Evolutionary conservation across 192 early-diverging fungal genomes (phyloP), one percentile per base, ranked within the genome.

Genomic region (Rhizophagus prolifer): DNA sequence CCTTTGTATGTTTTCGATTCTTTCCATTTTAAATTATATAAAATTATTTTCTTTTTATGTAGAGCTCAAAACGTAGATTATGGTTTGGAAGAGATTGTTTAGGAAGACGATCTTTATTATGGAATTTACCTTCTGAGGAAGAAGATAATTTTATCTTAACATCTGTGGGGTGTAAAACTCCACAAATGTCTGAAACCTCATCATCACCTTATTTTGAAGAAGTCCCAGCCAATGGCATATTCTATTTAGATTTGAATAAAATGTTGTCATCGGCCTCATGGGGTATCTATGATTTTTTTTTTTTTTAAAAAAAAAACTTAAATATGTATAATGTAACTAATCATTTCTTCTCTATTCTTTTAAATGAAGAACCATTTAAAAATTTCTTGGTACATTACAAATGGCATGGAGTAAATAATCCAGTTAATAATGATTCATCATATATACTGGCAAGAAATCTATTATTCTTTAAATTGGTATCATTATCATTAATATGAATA

Each of bases 81-180:
- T 97, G 90, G 86, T 97, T 97, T 85, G 90, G 92, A 1, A 83
- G 96, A 16, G 96, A 98, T 78, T 91, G 88, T 34, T 79, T 98
- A 4, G 96, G 96, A 14, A 90, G 96, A 30, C 82, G 96, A 30
- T 95, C 94, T 2, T 78, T 95, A 9, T 77, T 94, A 8, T 91
- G 88, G 88, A 83, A 90, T 71, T 82, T 80, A 30, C 84, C 83
- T 62, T 60, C 41, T 77, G 58, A 66, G 9, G 46, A 75, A 38
- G 64, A 74, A 19, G 59, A 70, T 5, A 58, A 14, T 36, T 82
- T 86, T 76, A 79, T 85, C 76, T 75, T 85, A 78, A 87, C 86
- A 72, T 87, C 89, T 23, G 81, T 91, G 38, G 81, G 79, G 72
- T 82, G 80, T 72, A 83, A 79, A 75, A 25, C 75, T 75, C 72